Evolutionary conservation across 306 rosid species (phyloP).

Genomic region (Pachyrhizus erosus): DNA sequence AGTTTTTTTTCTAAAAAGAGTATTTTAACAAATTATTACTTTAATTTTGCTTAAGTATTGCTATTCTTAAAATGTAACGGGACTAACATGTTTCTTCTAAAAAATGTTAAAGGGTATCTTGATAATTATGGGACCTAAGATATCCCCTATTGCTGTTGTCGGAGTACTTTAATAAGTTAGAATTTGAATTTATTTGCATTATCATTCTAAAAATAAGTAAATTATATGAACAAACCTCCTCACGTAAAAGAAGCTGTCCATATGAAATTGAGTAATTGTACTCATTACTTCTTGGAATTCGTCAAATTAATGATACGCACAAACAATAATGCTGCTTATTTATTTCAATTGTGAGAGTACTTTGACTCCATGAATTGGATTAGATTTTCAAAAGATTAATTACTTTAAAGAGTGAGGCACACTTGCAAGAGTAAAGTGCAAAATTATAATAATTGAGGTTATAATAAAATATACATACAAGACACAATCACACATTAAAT

Average conservation of each 20-base stretch:
- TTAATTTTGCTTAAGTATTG: neutral
- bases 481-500: too few relatives aligned
- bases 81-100: neutral
- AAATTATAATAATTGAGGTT: neutral
- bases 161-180: neutral
- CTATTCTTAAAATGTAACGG: neutral
- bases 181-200: neutral
- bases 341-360: neutral
- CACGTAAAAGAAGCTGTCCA: neutral
- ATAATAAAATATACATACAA: neutral
- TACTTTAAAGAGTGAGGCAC: neutral
- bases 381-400: neutral
- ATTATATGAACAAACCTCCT: neutral
- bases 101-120: neutral
- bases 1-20: neutral
- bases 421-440: neutral
- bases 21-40: neutral
- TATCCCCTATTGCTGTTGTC: neutral
- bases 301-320: neutral
- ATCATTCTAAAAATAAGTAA: neutral
- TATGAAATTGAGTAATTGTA: neutral
- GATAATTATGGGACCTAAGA: neutral
- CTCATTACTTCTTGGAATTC: neutral
- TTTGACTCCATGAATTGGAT: neutral
- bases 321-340: neutral